Conservation (phyloP, 2,329 filamentous ascomycete species). For the Diaporthe citrichinensis region DNA sequence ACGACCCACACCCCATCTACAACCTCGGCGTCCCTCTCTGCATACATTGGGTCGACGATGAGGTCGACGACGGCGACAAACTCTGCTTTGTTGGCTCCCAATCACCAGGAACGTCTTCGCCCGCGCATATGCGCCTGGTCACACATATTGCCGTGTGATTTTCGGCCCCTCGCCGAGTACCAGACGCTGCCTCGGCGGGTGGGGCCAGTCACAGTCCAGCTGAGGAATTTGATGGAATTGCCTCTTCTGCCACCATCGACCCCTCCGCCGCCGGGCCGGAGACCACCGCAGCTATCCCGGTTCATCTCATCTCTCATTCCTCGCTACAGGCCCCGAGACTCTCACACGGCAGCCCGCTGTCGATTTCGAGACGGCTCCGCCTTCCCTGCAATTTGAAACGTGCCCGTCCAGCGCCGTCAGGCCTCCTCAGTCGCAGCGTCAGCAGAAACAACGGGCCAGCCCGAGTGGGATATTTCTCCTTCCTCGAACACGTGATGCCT, state of each 20-base stretch:
- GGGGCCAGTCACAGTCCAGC: neutral
- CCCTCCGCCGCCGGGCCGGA: constrained; percentile 3
- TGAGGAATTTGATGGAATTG: constrained; percentile 1
- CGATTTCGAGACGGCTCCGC: constrained; percentile 31
- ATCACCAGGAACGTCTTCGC: neutral
- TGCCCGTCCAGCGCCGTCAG: constrained; percentile 5
- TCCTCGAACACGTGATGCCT: neutral
- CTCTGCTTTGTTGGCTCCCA: neutral
- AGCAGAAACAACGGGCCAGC: constrained; percentile 4
- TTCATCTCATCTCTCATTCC: constrained; percentile 22
- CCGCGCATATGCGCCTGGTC: neutral
- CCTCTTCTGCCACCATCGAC: neutral
- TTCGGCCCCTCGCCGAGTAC: neutral
- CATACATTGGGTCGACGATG: neutral
- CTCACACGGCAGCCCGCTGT: constrained; percentile 18
- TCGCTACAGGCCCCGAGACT: constrained; percentile 22
- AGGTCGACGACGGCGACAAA: neutral
- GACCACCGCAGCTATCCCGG: neutral
- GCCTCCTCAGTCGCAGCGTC: constrained; percentile 1
- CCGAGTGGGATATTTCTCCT: neutral
- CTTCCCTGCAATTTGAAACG: constrained; percentile 30
- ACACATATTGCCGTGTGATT: neutral
- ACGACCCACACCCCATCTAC: constrained; percentile 2
- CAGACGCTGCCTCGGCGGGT: neutral
- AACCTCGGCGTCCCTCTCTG: neutral